Base-by-base conservation (phyloP, 1,284 basidiomycete genomes). In the Moniliophthora roreri region DNA sequence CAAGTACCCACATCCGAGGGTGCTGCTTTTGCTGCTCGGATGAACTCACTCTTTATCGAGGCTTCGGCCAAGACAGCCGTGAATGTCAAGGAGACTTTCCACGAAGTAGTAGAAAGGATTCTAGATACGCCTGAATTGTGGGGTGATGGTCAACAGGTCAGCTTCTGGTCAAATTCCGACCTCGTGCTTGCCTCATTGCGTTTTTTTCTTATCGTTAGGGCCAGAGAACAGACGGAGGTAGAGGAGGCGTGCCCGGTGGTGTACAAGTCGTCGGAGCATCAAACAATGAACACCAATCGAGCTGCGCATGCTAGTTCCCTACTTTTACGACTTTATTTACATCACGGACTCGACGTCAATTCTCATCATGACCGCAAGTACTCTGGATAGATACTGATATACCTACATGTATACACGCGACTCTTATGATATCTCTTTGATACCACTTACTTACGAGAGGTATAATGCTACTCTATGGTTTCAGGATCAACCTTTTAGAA, bases 1-100 rank as follows among this genome's bases (percentile, higher is more conserved):
- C 88, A 94, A 67, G 94, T 99, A 4, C 73, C 89, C 0, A 85
- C 81, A 2, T 73, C 84, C 0, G 94, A 98, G 66, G 97, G 87
- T 0, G 71, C 83, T 54, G 80, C 80, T 1, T 98, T 96, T 64
- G 96, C 96, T 0, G 74, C 79, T 26, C 80, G 87, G 45, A 91
- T 93, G 81, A 82, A 82, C 32, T 90, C 87, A 10, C 75, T 95
- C 37, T 98, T 97, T 69, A 76, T 96, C 42, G 94, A 97, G 74
- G 82, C 86, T 2, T 89, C 89, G 0, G 94, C 94, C 0, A 96
- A 97, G 82, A 95, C 91, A 0, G 80, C 85, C 10, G 75, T 89
- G 0, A 88, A 89, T 10, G 93, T 95, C 2, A 77, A 79, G 32
- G 88, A 93, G 48, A 84, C 88, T 1, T 96, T 97, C 67, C 78